Percentiles rank a stretch among this genome's conserved stretches.
These are phyloP conservation scores for Boletellus ananiceps DNA, from an alignment of 768 basidiomycete species.

Conservation along the genomic window DNA sequence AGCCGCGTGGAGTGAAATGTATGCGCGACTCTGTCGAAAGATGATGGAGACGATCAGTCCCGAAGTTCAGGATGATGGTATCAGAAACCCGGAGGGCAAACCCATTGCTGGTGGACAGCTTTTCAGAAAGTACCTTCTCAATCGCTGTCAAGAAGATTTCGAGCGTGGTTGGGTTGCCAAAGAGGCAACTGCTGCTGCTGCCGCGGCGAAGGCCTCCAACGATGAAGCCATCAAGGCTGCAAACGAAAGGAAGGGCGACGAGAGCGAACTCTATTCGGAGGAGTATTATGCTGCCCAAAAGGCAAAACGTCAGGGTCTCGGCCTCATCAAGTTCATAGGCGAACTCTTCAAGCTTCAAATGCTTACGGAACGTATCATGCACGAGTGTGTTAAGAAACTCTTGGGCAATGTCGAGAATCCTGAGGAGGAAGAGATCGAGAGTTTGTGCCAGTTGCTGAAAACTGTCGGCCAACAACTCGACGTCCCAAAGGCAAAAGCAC, in stretches of 20 bases:
- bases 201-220: slow-evolving; percentile 78
- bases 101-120: slow-evolving; percentile 91
- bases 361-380: slow-evolving; percentile 97
- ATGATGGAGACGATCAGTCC: slow-evolving; percentile 92
- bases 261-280: slow-evolving; percentile 80
- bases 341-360: slow-evolving; percentile 99
- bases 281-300: slow-evolving; percentile 96
- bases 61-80: slow-evolving; percentile 84
- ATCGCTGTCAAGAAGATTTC: slow-evolving; percentile 97
- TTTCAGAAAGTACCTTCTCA: slow-evolving; percentile 95
- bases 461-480: slow-evolving; percentile 87
- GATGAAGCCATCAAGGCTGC: slow-evolving; percentile 76
- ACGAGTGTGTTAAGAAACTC: slow-evolving; percentile 95
- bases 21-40: slow-evolving; percentile 90
- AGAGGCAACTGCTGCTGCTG: slow-evolving; percentile 82
- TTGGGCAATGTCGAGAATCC: slow-evolving; percentile 91
- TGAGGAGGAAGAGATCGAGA: slow-evolving; percentile 97
- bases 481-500: slow-evolving; percentile 70
- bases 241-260: slow-evolving; percentile 54
- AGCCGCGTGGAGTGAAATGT: slow-evolving; percentile 95
- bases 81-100: slow-evolving; percentile 75
- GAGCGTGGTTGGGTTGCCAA: slow-evolving; percentile 92
- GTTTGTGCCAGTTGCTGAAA: slow-evolving; percentile 84
- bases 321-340: slow-evolving; percentile 96
- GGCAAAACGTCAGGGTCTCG: slow-evolving; percentile 94